A percentile compares a stretch with the other conserved stretches of the same genome.
Evolutionary conservation across 1,139 yeast genomes (phyloP).

Genomic region (Saccharomyces hybrid): DNA sequence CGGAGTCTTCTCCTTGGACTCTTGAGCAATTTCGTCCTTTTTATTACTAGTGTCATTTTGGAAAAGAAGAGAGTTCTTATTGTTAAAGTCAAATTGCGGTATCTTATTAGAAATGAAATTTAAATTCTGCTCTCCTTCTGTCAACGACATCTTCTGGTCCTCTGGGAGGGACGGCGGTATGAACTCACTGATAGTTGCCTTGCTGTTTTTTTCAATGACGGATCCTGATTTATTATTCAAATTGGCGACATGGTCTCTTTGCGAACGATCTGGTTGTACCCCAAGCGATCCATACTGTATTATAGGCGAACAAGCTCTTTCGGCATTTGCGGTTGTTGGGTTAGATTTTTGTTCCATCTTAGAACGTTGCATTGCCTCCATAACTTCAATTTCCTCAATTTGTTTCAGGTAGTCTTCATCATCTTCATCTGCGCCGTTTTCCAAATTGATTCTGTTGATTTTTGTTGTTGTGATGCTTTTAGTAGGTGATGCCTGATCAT

Average conservation of each 20-base stretch:
- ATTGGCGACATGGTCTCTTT: not conserved
- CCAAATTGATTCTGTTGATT: conserved; percentile 1
- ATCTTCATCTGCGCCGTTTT: conserved; percentile 10
- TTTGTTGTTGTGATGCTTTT: conserved; percentile 9
- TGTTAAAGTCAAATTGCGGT: conserved; percentile 12
- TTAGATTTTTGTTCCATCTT: not conserved
- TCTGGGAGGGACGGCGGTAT: not conserved
- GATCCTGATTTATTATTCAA: not conserved
- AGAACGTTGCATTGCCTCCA: conserved; percentile 26
- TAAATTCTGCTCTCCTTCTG: conserved; percentile 21
- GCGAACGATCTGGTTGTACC: not conserved
- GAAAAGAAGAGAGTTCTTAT: conserved; percentile 16
- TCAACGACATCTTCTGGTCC: conserved; percentile 2
- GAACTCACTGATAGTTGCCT: not conserved
- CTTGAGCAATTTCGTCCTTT: not conserved
- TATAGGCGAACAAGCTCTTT: not conserved
- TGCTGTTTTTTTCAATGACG: not conserved
- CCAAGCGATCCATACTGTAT: not conserved
- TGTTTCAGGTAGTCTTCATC: conserved; percentile 16
- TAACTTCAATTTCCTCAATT: conserved; percentile 36
- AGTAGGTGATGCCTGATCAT: conserved; percentile 16
- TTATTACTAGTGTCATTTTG: not conserved
- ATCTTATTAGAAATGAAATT: conserved; percentile 18
- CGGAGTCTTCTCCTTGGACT: not conserved
- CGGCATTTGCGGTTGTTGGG: not conserved